These are phyloP conservation scores for Mycothermus thermophilus DNA, from an alignment of 495 filamentous ascomycete genomes.

Conservation along the genomic window DNA sequence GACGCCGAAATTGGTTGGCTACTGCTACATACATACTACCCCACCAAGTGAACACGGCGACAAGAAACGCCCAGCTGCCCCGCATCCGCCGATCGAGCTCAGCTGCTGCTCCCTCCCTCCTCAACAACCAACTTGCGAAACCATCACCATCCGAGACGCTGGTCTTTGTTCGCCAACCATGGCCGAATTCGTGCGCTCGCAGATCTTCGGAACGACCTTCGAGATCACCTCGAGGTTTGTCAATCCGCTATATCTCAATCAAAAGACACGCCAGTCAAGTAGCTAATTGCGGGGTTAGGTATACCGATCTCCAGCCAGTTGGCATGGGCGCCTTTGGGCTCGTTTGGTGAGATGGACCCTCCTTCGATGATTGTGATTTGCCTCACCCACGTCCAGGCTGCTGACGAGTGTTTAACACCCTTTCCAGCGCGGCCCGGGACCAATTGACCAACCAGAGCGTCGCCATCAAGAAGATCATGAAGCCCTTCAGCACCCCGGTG, in stretches of 20 bases:
- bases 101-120: slow-evolving; percentile 1
- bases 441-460: slow-evolving; percentile 92
- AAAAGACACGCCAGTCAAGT: slow-evolving; percentile 6
- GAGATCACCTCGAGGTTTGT: slow-evolving; percentile 95
- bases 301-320: slow-evolving; percentile 94
- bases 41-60: no score
- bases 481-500: slow-evolving; percentile 96
- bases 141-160: no score
- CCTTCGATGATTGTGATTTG: no score
- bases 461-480: slow-evolving; percentile 99
- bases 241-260: no score
- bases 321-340: slow-evolving; percentile 98
- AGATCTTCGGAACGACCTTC: slow-evolving; percentile 99
- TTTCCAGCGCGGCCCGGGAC: slow-evolving; percentile 77
- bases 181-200: slow-evolving; percentile 97
- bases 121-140: slow-evolving; percentile 1
- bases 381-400: no score
- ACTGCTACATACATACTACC: no score
- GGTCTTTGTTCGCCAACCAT: no score
- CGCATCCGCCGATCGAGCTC: no score
- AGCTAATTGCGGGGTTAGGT: slow-evolving; percentile 41
- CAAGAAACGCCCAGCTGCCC: no score
- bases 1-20: no score
- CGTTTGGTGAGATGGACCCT: slow-evolving; percentile 67
- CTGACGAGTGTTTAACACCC: slow-evolving; percentile 12